Percentiles rank a stretch among this genome's conserved stretches.
phyloP scores from a whole-genome alignment of 1,139 yeast genomes.

The Debaryomyces nepalensis region DNA sequence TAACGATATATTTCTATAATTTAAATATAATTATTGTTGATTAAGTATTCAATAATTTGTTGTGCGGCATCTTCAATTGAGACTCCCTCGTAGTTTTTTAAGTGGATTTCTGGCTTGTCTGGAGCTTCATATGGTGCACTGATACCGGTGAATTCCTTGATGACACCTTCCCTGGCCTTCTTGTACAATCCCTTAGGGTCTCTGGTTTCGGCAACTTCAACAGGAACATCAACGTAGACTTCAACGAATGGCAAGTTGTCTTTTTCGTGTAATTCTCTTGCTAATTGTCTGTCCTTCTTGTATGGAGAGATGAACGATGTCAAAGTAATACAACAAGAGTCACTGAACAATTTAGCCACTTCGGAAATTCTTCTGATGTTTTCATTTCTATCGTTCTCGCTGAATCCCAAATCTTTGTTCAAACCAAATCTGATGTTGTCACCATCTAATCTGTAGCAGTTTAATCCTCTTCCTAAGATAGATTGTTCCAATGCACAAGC shows the following conservation, averaged over 20 bases:
- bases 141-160: conserved; percentile 93
- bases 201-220: conserved; percentile 91
- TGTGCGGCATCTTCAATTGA: conserved; percentile 82
- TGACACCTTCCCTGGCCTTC: conserved; percentile 93
- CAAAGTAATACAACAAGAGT: conserved; percentile 80
- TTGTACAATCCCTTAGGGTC: conserved; percentile 97
- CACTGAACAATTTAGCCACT: conserved; percentile 89
- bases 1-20: conserved; percentile 11
- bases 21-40: conserved; percentile 54
- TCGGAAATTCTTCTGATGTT: conserved; percentile 93
- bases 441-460: conserved; percentile 90
- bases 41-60: conserved; percentile 70
- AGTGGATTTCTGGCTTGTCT: conserved; percentile 76
- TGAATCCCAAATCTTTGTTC: conserved; percentile 91
- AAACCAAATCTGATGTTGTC: conserved; percentile 93
- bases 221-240: conserved; percentile 89
- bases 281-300: conserved; percentile 78
- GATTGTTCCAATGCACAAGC: conserved; percentile 93
- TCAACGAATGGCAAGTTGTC: conserved; percentile 83
- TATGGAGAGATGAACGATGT: conserved; percentile 95
- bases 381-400: conserved; percentile 90
- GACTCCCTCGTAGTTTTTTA: conserved; percentile 67
- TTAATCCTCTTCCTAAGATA: conserved; percentile 65
- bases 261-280: conserved; percentile 80
- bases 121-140: conserved; percentile 97